Evolutionary conservation across 345 rosid species (phyloP).

Genomic region (thale cress (Arabidopsis thaliana)): TAIR10.1 NC_003070.9:18167501-18168000

Average conservation of each 20-base stretch:
- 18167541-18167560: not conserved
- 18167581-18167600: not conserved
- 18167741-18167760: not conserved
- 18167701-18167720: not conserved
- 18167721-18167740: not conserved
- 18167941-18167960: not conserved
- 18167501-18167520: not conserved
- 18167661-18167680: not conserved
- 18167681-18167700: not conserved
- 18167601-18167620: not conserved
- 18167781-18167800: not conserved
- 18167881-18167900: not conserved
- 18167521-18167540: not conserved
- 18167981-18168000: not conserved
- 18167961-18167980: conserved; percentile 1
- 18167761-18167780: not conserved
- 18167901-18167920: not conserved
- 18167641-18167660: not conserved
- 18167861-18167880: not conserved
- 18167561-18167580: not conserved
- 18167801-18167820: not conserved
- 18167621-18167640: not conserved
- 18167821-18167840: not conserved
- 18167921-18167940: not conserved
- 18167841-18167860: not conserved